phyloP scores from a whole-genome alignment of 441 rosid genomes.

The Aleurites moluccanus region DNA sequence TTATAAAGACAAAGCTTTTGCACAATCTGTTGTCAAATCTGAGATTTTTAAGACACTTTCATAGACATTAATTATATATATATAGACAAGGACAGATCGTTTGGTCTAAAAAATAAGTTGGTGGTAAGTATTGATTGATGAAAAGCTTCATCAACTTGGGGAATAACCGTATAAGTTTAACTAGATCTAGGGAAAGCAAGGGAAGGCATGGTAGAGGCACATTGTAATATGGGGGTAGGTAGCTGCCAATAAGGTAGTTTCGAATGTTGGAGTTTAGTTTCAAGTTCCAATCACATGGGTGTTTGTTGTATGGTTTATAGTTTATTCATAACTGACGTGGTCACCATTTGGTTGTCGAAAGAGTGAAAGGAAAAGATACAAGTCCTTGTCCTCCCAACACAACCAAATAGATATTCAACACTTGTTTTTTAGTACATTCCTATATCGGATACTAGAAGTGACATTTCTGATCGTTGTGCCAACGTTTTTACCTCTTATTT shows the following conservation, averaged over 20 bases:
- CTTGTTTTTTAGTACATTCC: too few relatives aligned
- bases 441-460: neutral
- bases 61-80: neutral
- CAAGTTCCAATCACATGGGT: neutral
- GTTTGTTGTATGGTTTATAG: constrained; percentile 18
- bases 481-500: too few relatives aligned
- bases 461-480: neutral
- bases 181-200: constrained; percentile 22
- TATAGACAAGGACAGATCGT: constrained; percentile 7
- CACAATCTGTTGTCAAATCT: neutral
- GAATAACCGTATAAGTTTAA: too few relatives aligned
- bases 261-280: constrained; percentile 18
- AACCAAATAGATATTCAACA: neutral
- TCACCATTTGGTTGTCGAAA: constrained; percentile 2
- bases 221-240: constrained; percentile 24
- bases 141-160: constrained; percentile 3
- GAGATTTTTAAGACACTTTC: neutral
- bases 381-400: constrained; percentile 4
- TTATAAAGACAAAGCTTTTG: too few relatives aligned
- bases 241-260: constrained; percentile 15
- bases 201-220: neutral
- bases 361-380: neutral
- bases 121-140: neutral
- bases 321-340: neutral
- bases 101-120: neutral